Evolutionary conservation across 163 green algal species (phyloP).

Genomic region (Chlamydomonas reinhardtii): DNA sequence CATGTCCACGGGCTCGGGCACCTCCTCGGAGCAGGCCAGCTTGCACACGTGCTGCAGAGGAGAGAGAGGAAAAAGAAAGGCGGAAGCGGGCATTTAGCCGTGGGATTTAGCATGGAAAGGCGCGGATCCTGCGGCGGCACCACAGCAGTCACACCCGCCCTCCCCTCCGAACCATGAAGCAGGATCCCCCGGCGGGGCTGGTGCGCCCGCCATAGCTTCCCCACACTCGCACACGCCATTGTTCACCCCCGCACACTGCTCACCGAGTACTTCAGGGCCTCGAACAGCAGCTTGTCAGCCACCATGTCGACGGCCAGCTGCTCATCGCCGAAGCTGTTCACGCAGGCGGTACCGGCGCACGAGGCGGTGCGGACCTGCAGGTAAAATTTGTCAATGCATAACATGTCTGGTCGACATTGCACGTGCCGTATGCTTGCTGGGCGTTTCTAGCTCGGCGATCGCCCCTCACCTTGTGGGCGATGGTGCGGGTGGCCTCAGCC

Average conservation of each 20-base stretch:
- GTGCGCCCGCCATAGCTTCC: too few relatives aligned
- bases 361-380: constrained; percentile 87
- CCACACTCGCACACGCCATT: too few relatives aligned
- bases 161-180: too few relatives aligned
- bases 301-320: constrained; percentile 95
- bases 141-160: too few relatives aligned
- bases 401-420: neutral
- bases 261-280: constrained; percentile 88
- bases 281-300: constrained; percentile 96
- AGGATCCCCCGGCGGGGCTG: too few relatives aligned
- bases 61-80: too few relatives aligned
- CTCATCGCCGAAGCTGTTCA: constrained; percentile 97
- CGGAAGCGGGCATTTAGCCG: too few relatives aligned
- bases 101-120: too few relatives aligned
- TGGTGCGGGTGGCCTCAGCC: constrained; percentile 92
- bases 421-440: neutral
- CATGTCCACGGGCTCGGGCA: constrained; percentile 95
- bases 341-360: constrained; percentile 87
- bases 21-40: constrained; percentile 96
- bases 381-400: neutral
- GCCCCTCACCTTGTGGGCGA: constrained; percentile 92
- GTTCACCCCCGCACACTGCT: constrained; percentile 54
- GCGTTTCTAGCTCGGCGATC: neutral
- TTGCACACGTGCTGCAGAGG: constrained; percentile 81
- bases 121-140: too few relatives aligned